A percentile compares a stretch with the other conserved stretches of the same genome.
phyloP scores from a whole-genome alignment of 2,329 filamentous ascomycete species.

The Juglanconis oblonga region DNA sequence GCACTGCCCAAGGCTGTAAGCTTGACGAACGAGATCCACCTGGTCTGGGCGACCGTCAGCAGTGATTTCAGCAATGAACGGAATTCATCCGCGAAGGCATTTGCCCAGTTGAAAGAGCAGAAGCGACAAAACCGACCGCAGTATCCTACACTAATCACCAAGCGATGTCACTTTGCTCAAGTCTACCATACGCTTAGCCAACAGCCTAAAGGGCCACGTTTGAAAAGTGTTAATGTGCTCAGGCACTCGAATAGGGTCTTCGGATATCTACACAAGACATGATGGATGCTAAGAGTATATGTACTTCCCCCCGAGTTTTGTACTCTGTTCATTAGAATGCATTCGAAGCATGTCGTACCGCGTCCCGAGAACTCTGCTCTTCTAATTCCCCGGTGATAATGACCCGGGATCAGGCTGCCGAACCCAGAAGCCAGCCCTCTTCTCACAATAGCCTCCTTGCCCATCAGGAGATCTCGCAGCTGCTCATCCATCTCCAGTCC shows the following conservation, averaged over 20 bases:
- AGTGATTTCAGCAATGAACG: too few species aligned
- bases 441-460: neutral
- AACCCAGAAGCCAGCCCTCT: neutral
- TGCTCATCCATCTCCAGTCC: neutral
- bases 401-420: neutral
- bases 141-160: too few species aligned
- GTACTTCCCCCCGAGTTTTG: neutral
- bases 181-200: too few species aligned
- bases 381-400: neutral
- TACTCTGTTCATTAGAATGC: conserved; percentile 2
- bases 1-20: too few species aligned
- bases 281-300: neutral
- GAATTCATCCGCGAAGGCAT: too few species aligned
- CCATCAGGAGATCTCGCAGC: neutral
- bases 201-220: neutral
- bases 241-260: neutral
- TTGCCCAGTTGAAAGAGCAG: too few species aligned
- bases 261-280: conserved; percentile 1
- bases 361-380: neutral
- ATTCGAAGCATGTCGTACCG: neutral
- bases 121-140: too few species aligned
- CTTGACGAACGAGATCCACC: too few species aligned
- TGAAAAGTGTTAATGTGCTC: neutral
- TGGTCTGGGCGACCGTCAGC: too few species aligned
- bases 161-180: too few species aligned